These are phyloP conservation scores for Gastrodia elata DNA, from an alignment of 106 monocot species.

Conservation along the genomic window DNA sequence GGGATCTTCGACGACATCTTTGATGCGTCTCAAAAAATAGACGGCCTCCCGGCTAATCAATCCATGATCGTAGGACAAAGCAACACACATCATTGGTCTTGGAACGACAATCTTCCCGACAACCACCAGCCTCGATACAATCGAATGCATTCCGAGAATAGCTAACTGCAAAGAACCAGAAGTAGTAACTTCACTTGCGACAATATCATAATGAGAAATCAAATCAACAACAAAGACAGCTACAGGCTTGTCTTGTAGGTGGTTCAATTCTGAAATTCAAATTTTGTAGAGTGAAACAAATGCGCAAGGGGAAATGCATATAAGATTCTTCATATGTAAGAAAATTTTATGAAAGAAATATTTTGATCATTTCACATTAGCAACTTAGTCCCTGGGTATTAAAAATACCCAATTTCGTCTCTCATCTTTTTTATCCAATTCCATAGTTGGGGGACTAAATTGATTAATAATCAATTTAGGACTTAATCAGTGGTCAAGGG, in stretches of 20 bases:
- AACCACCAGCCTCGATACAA: conserved; percentile 61
- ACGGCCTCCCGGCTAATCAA: conserved; percentile 92
- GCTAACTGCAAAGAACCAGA: conserved; percentile 52
- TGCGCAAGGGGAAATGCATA: no score
- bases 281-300: no score
- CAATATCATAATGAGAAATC: neutral
- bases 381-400: no score
- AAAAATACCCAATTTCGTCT: no score
- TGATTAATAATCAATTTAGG: no score
- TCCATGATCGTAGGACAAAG: conserved; percentile 82
- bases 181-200: neutral
- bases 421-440: no score
- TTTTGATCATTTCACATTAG: no score
- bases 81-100: conserved; percentile 91
- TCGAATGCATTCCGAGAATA: conserved; percentile 90
- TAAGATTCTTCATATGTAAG: no score
- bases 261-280: no score
- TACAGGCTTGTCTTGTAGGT: no score
- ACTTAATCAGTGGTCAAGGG: neutral
- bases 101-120: conserved; percentile 49
- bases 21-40: conserved; percentile 70
- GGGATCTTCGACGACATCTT: conserved; percentile 88
- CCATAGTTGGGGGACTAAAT: no score
- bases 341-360: no score
- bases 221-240: neutral